Conservation (phyloP, 2,329 filamentous ascomycete species). For the Graphium sp. region DNA sequence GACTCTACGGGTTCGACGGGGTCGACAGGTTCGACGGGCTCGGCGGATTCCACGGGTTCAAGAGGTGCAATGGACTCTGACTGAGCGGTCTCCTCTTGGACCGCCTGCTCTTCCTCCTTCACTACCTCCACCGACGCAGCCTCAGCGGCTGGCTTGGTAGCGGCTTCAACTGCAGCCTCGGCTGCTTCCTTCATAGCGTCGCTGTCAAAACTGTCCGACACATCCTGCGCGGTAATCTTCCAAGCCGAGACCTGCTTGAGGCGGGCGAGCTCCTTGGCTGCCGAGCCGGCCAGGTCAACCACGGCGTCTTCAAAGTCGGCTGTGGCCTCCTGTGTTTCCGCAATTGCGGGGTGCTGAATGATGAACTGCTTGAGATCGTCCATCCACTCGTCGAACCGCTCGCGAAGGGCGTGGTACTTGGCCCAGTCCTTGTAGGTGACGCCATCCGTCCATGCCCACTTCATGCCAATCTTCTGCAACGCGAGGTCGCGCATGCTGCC, state of each 20-base stretch:
- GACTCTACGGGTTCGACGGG: constrained; percentile 6
- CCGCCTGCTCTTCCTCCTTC: constrained; percentile 12
- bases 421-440: constrained; percentile 96
- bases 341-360: constrained; percentile 54
- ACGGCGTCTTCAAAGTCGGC: constrained; percentile 58
- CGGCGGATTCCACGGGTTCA: no score
- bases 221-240: constrained; percentile 65
- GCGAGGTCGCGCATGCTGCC: constrained; percentile 71
- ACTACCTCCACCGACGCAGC: constrained; percentile 7
- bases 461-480: constrained; percentile 81
- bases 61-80: no score
- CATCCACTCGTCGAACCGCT: constrained; percentile 71
- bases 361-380: constrained; percentile 64
- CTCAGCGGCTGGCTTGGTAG: constrained; percentile 9
- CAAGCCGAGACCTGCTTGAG: constrained; percentile 72
- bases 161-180: constrained; percentile 20
- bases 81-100: constrained; percentile 11
- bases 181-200: constrained; percentile 43
- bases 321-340: constrained; percentile 48
- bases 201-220: constrained; percentile 62
- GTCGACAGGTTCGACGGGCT: constrained; percentile 8
- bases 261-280: constrained; percentile 62
- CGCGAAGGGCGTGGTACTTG: constrained; percentile 80
- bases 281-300: constrained; percentile 63
- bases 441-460: constrained; percentile 90